phyloP scores from a whole-genome alignment of 2,329 filamentous ascomycete species.

The Ophiostoma angusticollis region DNA sequence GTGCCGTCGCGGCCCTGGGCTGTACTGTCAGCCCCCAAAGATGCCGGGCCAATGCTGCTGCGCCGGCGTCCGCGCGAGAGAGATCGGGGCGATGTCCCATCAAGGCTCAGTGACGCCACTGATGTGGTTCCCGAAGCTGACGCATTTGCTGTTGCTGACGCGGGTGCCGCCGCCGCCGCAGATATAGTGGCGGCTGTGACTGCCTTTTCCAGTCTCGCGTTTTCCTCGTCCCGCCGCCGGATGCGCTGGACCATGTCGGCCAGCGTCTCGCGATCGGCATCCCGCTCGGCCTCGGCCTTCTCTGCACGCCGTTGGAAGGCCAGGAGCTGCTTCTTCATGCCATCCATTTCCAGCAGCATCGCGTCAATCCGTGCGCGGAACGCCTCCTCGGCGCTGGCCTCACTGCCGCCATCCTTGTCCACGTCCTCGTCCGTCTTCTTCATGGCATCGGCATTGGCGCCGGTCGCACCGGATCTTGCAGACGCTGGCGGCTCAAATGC shows the following conservation, averaged over 20 bases:
- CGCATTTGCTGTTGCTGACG: neutral
- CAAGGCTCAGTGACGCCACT: no score
- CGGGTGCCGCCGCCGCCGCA: slow-evolving; percentile 15
- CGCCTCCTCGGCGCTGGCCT: neutral
- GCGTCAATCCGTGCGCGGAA: slow-evolving; percentile 61
- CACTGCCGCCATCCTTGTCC: neutral
- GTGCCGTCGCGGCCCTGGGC: no score
- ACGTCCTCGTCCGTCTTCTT: neutral
- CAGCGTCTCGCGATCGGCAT: slow-evolving; percentile 58
- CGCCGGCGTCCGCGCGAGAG: no score
- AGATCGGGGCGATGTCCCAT: no score
- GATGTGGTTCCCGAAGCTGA: neutral
- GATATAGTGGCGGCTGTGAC: slow-evolving; percentile 24
- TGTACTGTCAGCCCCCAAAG: no score
- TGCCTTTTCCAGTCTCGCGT: slow-evolving; percentile 29
- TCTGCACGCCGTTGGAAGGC: slow-evolving; percentile 66
- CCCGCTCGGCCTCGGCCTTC: slow-evolving; percentile 64
- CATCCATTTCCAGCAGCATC: slow-evolving; percentile 68
- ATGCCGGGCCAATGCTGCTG: no score
- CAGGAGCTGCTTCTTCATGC: slow-evolving; percentile 69
- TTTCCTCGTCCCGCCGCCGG: slow-evolving; percentile 50
- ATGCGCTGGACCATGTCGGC: slow-evolving; percentile 82
- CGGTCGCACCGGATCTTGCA: neutral
- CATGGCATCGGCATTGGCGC: neutral
- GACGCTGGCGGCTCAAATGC: slow-evolving; percentile 30